phyloP scores from a whole-genome alignment of 768 basidiomycete species.

The Pholiota microspora region DNA sequence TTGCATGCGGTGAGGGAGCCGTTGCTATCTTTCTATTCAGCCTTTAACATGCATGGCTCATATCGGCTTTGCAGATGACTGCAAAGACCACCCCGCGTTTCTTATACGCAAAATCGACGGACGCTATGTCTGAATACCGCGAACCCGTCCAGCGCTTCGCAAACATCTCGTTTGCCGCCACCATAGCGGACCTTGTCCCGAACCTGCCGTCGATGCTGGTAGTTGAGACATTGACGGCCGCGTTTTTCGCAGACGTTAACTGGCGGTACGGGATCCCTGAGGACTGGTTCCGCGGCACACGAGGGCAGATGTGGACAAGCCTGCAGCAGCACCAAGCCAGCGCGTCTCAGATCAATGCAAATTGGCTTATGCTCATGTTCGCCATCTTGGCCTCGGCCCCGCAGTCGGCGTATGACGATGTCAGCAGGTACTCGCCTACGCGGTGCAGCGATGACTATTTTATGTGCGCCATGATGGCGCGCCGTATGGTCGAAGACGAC shows the following conservation, averaged over 20 bases:
- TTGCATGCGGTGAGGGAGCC: conserved; percentile 37
- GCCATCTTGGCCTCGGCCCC: conserved; percentile 45
- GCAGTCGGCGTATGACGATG: conserved; percentile 18
- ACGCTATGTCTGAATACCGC: conserved; percentile 28
- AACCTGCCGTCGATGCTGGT: conserved; percentile 30
- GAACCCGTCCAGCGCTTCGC: conserved; percentile 22
- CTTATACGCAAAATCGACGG: conserved; percentile 40
- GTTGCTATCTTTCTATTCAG: conserved; percentile 4
- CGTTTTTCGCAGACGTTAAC: conserved; percentile 45
- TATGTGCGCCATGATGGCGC: conserved; percentile 41
- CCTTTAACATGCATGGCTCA: background rate
- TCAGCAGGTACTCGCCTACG: conserved; percentile 9
- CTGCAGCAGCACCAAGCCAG: conserved; percentile 30
- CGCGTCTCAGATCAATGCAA: conserved; percentile 41
- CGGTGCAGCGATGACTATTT: conserved; percentile 31
- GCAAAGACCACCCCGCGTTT: conserved; percentile 31
- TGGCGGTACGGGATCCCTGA: conserved; percentile 53
- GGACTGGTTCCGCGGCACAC: conserved; percentile 43
- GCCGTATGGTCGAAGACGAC: conserved; percentile 45
- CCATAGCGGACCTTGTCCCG: conserved; percentile 31
- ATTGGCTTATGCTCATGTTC: conserved; percentile 52
- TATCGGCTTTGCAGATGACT: conserved; percentile 29
- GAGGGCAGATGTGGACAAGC: conserved; percentile 44
- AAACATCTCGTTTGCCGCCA: conserved; percentile 19
- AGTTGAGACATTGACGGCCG: conserved; percentile 32